Percentiles rank a stretch among this genome's conserved stretches.
These are phyloP conservation scores for Tulasnella calospora DNA, from an alignment of 768 basidiomycete genomes.

Conservation along the genomic window DNA sequence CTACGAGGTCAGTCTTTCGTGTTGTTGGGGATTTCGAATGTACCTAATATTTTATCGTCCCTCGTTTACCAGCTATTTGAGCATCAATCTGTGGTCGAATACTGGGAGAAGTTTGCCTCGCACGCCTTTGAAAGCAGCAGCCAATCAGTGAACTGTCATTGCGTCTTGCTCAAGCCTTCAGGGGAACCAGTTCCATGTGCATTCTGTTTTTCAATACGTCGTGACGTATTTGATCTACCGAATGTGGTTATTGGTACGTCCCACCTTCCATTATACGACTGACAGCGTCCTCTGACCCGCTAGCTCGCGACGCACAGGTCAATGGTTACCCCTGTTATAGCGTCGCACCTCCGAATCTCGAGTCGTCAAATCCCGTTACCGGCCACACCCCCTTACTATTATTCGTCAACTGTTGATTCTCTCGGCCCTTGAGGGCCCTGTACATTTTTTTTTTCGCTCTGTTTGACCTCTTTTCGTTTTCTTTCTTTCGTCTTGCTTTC, in stretches of 20 bases:
- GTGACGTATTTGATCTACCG: slow-evolving; percentile 87
- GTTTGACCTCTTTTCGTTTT: neutral
- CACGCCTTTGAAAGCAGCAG: slow-evolving; percentile 98
- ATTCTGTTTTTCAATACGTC: slow-evolving; percentile 91
- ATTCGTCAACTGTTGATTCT: slow-evolving; percentile 12
- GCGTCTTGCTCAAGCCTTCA: slow-evolving; percentile 78
- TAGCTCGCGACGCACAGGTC: slow-evolving; percentile 48
- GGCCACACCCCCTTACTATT: slow-evolving; percentile 1
- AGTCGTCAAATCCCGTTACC: neutral
- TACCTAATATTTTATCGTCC: neutral
- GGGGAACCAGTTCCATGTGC: slow-evolving; percentile 84
- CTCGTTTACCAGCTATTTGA: slow-evolving; percentile 67
- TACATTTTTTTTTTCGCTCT: neutral
- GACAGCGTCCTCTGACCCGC: neutral
- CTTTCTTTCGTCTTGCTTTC: neutral
- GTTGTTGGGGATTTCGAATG: neutral
- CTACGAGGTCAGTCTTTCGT: slow-evolving; percentile 36
- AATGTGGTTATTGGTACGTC: slow-evolving; percentile 77
- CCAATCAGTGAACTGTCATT: slow-evolving; percentile 90
- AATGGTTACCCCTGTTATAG: slow-evolving; percentile 68
- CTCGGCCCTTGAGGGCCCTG: neutral
- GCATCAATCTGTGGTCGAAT: slow-evolving; percentile 90
- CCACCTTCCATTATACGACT: neutral
- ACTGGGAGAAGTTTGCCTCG: slow-evolving; percentile 93
- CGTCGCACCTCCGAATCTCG: neutral